Evolutionary conservation across 2,329 filamentous ascomycete genomes (phyloP).

Genomic region (Annulohypoxylon truncatum): DNA sequence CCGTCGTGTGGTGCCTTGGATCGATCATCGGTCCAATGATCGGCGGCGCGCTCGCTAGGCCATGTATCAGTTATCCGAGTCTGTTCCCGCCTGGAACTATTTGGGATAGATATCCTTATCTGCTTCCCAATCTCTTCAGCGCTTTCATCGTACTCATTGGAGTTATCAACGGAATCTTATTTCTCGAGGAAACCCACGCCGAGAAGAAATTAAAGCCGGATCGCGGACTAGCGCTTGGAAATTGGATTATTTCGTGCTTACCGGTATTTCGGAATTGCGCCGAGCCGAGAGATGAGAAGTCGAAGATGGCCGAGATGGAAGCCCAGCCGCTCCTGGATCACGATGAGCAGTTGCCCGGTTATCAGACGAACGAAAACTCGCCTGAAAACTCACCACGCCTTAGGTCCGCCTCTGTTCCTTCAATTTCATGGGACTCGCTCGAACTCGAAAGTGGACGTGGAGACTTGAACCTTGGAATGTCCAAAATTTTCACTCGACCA

Average conservation of each 20-base stretch:
- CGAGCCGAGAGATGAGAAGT: slow-evolving; percentile 53
- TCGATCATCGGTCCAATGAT: slow-evolving; percentile 94
- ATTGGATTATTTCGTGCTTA: slow-evolving; percentile 70
- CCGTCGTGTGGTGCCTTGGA: slow-evolving; percentile 96
- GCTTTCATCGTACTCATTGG: slow-evolving; percentile 73
- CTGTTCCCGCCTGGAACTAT: slow-evolving; percentile 79
- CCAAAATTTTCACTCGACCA: slow-evolving; percentile 81
- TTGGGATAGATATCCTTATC: slow-evolving; percentile 88
- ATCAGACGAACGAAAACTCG: slow-evolving; percentile 70
- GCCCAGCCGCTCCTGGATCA: slow-evolving; percentile 70
- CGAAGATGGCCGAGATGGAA: slow-evolving; percentile 60
- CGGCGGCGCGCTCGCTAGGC: slow-evolving; percentile 88
- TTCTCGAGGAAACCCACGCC: slow-evolving; percentile 92
- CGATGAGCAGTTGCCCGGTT: slow-evolving; percentile 74
- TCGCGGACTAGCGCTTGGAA: slow-evolving; percentile 79
- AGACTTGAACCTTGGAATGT: slow-evolving; percentile 46
- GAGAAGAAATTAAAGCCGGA: slow-evolving; percentile 83
- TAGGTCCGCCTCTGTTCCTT: slow-evolving; percentile 45
- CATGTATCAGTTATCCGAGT: slow-evolving; percentile 82
- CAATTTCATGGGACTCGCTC: slow-evolving; percentile 53
- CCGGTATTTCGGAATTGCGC: slow-evolving; percentile 52
- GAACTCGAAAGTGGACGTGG: slow-evolving; percentile 49
- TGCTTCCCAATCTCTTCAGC: slow-evolving; percentile 69
- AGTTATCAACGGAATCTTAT: slow-evolving; percentile 71
- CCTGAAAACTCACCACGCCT: slow-evolving; percentile 57